phyloP scores from a whole-genome alignment of 2,329 filamentous ascomycete genomes.

The Cordyceps javanica region DNA sequence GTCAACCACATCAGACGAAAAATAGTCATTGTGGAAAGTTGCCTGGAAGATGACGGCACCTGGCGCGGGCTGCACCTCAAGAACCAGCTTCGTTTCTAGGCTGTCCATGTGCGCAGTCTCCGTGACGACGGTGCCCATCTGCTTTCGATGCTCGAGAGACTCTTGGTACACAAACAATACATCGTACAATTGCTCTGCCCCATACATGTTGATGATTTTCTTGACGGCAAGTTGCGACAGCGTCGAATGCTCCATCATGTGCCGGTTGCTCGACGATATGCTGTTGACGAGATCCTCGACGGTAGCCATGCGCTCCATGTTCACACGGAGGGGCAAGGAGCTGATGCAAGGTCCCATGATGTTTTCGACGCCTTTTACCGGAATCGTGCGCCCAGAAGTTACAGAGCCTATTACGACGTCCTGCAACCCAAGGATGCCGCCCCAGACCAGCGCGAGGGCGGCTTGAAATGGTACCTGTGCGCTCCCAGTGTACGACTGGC shows the following conservation, averaged over 20 bases:
- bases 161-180: constrained; percentile 82
- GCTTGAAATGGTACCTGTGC: constrained; percentile 72
- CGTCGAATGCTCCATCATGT: constrained; percentile 56
- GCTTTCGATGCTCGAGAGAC: constrained; percentile 42
- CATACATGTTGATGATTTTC: constrained; percentile 47
- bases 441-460: constrained; percentile 59
- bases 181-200: constrained; percentile 62
- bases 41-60: constrained; percentile 36
- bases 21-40: constrained; percentile 40
- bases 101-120: constrained; percentile 60
- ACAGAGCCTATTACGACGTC: constrained; percentile 75
- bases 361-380: constrained; percentile 62
- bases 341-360: constrained; percentile 76
- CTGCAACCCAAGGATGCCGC: constrained; percentile 53
- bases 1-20: constrained; percentile 50
- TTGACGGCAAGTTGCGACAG: constrained; percentile 66
- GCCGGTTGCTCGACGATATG: constrained; percentile 60
- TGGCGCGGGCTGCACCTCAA: constrained; percentile 65
- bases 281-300: constrained; percentile 55
- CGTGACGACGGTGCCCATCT: constrained; percentile 31
- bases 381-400: constrained; percentile 73
- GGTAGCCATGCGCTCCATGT: constrained; percentile 45
- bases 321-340: constrained; percentile 65
- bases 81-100: constrained; percentile 67
- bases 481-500: constrained; percentile 27